These are phyloP conservation scores for Pseudisothecium myosuroides DNA, from an alignment of 225 moss, liverwort and hornwort genomes.

Conservation along the genomic window DNA sequence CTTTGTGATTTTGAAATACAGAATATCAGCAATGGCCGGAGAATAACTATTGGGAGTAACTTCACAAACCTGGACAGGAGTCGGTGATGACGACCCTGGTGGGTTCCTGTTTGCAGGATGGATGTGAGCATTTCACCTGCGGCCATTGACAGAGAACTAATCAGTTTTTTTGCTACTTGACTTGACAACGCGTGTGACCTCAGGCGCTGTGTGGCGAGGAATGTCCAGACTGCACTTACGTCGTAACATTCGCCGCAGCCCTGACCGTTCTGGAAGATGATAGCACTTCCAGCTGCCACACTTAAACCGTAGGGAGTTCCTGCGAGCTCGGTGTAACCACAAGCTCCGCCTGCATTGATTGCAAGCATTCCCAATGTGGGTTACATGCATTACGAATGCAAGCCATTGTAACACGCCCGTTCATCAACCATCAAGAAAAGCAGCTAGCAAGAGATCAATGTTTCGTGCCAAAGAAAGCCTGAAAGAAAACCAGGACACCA, in stretches of 20 bases:
- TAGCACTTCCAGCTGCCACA: conserved; percentile 37
- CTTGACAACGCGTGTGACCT: background rate
- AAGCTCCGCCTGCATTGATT: conserved; percentile 37
- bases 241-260: conserved; percentile 48
- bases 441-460: background rate
- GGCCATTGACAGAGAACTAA: background rate
- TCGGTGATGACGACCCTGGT: conserved; percentile 48
- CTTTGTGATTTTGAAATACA: background rate
- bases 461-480: background rate
- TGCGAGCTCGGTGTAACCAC: conserved; percentile 44
- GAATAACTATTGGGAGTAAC: background rate
- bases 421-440: background rate
- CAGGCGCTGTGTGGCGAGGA: background rate
- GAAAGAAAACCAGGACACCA: background rate
- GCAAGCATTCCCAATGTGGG: background rate
- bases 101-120: conserved; percentile 25
- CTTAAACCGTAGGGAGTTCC: conserved; percentile 42
- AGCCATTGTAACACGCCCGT: background rate
- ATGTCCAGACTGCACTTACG: background rate
- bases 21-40: background rate
- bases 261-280: conserved; percentile 40
- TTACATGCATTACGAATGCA: background rate
- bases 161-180: background rate
- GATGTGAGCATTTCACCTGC: conserved; percentile 37
- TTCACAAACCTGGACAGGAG: conserved; percentile 28